Percentiles rank a stretch among this genome's conserved stretches.
Evolutionary conservation across 192 early-diverging fungal genomes (phyloP).

Genomic region (Coemansia sp.): DNA sequence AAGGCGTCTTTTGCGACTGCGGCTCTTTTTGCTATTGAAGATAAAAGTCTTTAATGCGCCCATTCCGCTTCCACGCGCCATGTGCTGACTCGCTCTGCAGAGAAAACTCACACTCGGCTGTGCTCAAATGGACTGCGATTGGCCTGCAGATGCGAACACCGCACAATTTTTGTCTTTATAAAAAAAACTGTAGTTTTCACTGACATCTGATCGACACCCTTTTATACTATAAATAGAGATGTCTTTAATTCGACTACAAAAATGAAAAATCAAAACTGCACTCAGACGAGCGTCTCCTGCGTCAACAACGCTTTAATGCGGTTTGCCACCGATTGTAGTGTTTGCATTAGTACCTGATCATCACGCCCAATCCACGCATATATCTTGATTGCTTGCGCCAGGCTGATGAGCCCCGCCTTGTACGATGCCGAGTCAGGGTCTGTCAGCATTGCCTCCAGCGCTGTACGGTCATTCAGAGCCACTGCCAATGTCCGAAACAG

Average conservation of each 20-base stretch:
- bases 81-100: not conserved
- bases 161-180: not conserved
- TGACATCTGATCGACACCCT: not conserved
- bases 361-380: constrained; percentile 42
- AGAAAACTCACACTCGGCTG: constrained; percentile 1
- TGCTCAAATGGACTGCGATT: not conserved
- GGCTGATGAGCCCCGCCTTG: constrained; percentile 41
- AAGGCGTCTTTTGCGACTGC: not conserved
- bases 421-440: constrained; percentile 34
- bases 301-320: constrained; percentile 21
- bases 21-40: not conserved
- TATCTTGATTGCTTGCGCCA: constrained; percentile 40
- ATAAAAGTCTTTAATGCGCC: not conserved
- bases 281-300: constrained; percentile 7
- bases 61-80: not conserved
- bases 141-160: not conserved
- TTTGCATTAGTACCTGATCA: constrained; percentile 24
- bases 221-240: too few relatives aligned
- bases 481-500: constrained; percentile 22
- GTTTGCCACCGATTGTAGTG: constrained; percentile 32
- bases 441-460: constrained; percentile 37
- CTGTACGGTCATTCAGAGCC: constrained; percentile 38
- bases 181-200: not conserved
- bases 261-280: too few relatives aligned
- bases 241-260: too few relatives aligned